Conservation (phyloP, 768 basidiomycete genomes). For the Leccinum variicolor region DNA sequence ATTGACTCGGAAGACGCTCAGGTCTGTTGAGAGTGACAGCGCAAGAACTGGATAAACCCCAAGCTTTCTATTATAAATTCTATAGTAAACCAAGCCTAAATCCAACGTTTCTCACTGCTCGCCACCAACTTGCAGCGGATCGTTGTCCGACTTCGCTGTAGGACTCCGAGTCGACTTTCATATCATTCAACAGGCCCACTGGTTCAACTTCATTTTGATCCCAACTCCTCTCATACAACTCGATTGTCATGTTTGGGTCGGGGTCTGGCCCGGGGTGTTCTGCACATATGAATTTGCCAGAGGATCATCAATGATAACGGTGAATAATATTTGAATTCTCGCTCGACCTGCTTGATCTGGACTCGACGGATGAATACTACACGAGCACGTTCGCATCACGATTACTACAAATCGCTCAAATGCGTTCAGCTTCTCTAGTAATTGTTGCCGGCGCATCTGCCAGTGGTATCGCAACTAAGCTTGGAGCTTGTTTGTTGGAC, state of each 20-base stretch:
- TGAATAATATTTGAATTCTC: no score
- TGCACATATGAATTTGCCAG: conserved; percentile 95
- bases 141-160: conserved; percentile 21
- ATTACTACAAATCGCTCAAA: conserved; percentile 40
- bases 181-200: conserved; percentile 92
- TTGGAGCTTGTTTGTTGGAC: no score
- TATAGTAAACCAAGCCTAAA: background rate
- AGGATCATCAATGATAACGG: conserved; percentile 92
- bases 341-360: conserved; percentile 74
- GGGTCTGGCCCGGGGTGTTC: conserved; percentile 92
- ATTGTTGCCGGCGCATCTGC: no score
- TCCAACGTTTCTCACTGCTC: background rate
- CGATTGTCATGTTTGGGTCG: conserved; percentile 89
- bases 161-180: conserved; percentile 72
- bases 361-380: background rate
- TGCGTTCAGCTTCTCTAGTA: conserved; percentile 67
- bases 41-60: no score
- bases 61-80: background rate
- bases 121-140: background rate
- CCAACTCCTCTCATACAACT: conserved; percentile 78
- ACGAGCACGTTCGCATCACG: background rate
- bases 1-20: no score
- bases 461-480: no score
- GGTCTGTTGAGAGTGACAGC: background rate
- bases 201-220: conserved; percentile 94